Base-by-base conservation (phyloP, 1,284 basidiomycete species). In the Melampsora occidentalis region DNA sequence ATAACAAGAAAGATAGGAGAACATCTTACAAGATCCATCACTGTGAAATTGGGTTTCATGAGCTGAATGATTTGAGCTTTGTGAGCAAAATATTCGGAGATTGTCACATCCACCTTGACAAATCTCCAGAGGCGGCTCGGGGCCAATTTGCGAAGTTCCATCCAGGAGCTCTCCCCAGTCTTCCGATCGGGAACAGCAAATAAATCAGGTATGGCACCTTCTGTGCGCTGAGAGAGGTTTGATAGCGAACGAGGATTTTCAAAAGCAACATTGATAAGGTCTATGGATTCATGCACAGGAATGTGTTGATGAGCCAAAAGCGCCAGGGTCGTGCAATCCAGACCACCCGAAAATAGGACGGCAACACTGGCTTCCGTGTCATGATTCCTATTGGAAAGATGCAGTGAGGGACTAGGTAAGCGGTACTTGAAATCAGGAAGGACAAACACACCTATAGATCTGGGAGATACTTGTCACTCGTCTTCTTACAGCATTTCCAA, bases 201-300 rank as follows among this genome's bases (percentile, higher is more conserved):
- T 3, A 80, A 81, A 31, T 70, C 73, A 0, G 48, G 10, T 22
- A 16, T 57, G 1, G 51, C n/a, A 5, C 25, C 7, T 22, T 51
- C 53, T 10, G 59, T 46, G 6, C 61, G n/a, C 10, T 79, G 77
- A 33, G 53, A 64, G 6, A 46, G 4, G 28, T 61, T 62, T 25
- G 67, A 67, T 31, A 88, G 85, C 81, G 90, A 90, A 3, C 92
- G 87, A 12, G 93, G 93, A 81, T 97, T 97, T 82, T 97, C 93
- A 80, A 99, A 99, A 0, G 92, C 93, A 3, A 99, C 94, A 80
- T 98, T 99, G 28, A 99, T 85, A 0, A 99, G 85, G 81, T 99
- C 96, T 72, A 99, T 94, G 0, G 93, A 90, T 81, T 94, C 91
- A 51, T 86, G 85, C 6, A 83, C 73, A 2, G 91, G 89, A 33